Percentiles rank a stretch among this genome's conserved stretches.
Conservation (phyloP, 768 basidiomycete genomes). For the Boletus sp. region DNA sequence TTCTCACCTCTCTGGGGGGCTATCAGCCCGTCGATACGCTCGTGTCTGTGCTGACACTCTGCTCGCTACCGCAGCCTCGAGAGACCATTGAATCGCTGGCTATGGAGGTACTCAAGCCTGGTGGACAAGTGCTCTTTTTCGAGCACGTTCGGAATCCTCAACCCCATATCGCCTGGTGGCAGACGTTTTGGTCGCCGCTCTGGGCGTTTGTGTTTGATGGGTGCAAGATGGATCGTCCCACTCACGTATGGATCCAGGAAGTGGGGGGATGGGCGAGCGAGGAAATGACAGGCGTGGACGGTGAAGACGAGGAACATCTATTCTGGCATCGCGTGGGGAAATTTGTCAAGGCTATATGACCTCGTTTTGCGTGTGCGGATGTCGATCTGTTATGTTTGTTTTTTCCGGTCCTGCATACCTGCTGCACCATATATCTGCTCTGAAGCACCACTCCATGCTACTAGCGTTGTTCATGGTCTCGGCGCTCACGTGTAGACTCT, state of each 20-base stretch:
- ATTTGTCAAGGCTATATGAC: conserved; percentile 45
- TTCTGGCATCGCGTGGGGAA: conserved; percentile 61
- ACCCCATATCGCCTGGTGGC: conserved; percentile 66
- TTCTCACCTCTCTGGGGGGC: conserved; percentile 41
- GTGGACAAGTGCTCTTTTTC: conserved; percentile 63
- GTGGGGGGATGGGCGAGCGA: conserved; percentile 49
- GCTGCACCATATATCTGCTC: background rate
- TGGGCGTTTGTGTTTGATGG: conserved; percentile 64
- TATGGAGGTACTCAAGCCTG: conserved; percentile 55
- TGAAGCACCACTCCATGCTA: too few relatives aligned
- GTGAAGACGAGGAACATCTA: conserved; percentile 53
- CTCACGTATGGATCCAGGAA: conserved; percentile 45
- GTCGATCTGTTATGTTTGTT: background rate
- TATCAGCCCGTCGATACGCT: conserved; percentile 54
- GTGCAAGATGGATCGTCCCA: conserved; percentile 60
- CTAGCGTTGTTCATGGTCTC: too few relatives aligned
- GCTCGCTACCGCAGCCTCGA: conserved; percentile 52
- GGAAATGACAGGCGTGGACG: conserved; percentile 47
- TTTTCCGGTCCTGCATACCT: background rate
- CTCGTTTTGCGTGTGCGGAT: background rate
- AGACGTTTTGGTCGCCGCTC: conserved; percentile 67
- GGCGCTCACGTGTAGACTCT: too few relatives aligned
- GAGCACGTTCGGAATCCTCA: conserved; percentile 65
- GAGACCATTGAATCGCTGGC: conserved; percentile 46
- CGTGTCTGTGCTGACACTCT: conserved; percentile 59